Evolutionary conservation across 345 rosid species (phyloP).

Genomic region (Ailanthus altissimus): DNA sequence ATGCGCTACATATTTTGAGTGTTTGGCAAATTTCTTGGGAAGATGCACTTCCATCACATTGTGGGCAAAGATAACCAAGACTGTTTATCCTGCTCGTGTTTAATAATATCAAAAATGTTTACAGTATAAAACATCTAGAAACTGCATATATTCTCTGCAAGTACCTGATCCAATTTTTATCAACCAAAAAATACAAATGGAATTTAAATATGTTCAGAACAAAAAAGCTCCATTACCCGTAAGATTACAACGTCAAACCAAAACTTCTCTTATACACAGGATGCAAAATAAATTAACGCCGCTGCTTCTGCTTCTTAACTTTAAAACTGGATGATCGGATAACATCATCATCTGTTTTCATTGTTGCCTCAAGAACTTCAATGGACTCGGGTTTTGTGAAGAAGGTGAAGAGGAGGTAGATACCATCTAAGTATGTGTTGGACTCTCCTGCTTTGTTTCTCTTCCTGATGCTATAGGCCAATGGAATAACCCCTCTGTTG

Average conservation of each 20-base stretch:
- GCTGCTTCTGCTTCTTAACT: slow-evolving; percentile 73
- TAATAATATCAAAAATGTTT: background rate
- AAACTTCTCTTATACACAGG: slow-evolving; percentile 14
- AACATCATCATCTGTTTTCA: slow-evolving; percentile 66
- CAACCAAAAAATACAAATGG: slow-evolving; percentile 20
- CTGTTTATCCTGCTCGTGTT: background rate
- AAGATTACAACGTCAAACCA: slow-evolving; percentile 5
- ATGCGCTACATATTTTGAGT: background rate
- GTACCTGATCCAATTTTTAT: slow-evolving; percentile 14
- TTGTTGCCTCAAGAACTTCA: slow-evolving; percentile 45
- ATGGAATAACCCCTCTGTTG: slow-evolving; percentile 92
- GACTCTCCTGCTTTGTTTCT: slow-evolving; percentile 85
- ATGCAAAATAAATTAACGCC: slow-evolving; percentile 36
- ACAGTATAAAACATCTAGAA: background rate
- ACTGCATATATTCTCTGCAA: slow-evolving; percentile 14
- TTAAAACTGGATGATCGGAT: slow-evolving; percentile 77
- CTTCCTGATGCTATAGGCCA: slow-evolving; percentile 84
- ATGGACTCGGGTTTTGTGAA: slow-evolving; percentile 88
- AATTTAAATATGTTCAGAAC: slow-evolving; percentile 5
- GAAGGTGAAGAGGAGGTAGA: slow-evolving; percentile 87
- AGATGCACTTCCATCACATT: background rate
- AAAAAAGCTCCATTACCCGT: slow-evolving; percentile 14
- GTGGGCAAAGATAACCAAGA: background rate
- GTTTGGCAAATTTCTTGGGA: background rate
- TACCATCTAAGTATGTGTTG: slow-evolving; percentile 83